Base-by-base conservation (phyloP, 306 rosid genomes). In the Phaseolus lunatus region DNA sequence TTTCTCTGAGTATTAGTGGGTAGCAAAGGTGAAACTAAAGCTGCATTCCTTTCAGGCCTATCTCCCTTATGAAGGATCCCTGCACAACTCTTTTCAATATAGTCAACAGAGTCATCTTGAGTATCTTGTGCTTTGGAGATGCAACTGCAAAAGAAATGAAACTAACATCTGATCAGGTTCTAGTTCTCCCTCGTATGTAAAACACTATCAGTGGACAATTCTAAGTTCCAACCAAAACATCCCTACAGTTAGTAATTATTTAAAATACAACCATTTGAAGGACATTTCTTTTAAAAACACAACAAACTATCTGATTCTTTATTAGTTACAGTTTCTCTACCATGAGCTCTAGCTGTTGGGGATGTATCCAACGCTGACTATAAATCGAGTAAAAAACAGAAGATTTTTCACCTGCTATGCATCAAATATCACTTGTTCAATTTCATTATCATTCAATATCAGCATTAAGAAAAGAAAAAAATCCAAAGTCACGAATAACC, bases 1-100 rank as follows among this genome's bases (percentile, higher is more conserved):
- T 81, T 90, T 70, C 74, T 63, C 71, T 82, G 87, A 45, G 84
- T 57, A n/a, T 84, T 83, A 52, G 90, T 82, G 65, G 80, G 87
- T 67, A 61, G 67, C 75, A 77, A 83, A 22, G 88, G 87, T 50
- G 86, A 67, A 78, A 45, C 76, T 26, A 73, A 79, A 65, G 83
- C 83, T 73, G 62, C 82, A 67, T 58, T 75, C n/a, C 65, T 79
- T 74, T 84, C 89, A 78, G 78, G 16, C 76, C 20, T 80, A 45
- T 66, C 65, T 41, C 3, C 84, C 16, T 76, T 61, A 35, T 45
- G 71, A 76, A 14, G 47, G 50, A 49, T 80, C 45, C 78, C 61
- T 52, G 68, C 20, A 73, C 78, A 26, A 45, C 75, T 76, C 35
- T 66, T 77, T 83, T 80, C 75, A 18, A 66, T 75, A 59, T 37